Evolutionary conservation across 306 rosid species (phyloP).

Genomic region (Casuarina cunninghamiana): DNA sequence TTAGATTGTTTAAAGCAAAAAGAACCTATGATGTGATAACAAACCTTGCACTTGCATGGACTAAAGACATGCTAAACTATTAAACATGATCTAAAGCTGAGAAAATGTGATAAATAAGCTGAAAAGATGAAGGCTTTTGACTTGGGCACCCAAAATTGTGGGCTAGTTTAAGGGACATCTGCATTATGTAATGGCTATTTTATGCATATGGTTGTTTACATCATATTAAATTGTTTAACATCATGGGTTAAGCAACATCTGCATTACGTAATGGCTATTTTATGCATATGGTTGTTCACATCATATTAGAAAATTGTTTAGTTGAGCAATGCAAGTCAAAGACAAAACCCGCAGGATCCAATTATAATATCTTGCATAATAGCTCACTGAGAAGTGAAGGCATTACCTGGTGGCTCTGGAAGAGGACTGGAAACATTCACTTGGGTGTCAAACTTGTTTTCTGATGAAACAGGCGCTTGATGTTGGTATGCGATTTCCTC

Average conservation of each 20-base stretch:
- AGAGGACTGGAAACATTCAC: conserved; percentile 51
- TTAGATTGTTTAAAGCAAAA: background rate
- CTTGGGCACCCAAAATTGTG: background rate
- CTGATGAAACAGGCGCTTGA: conserved; percentile 42
- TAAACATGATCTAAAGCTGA: background rate
- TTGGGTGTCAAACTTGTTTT: conserved; percentile 51
- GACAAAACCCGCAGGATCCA: background rate
- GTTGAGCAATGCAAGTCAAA: background rate
- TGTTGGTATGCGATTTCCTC: conserved; percentile 53
- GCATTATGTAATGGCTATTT: background rate
- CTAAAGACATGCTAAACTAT: background rate
- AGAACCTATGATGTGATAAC: background rate
- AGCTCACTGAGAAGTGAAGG: background rate
- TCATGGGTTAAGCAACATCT: background rate
- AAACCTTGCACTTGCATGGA: background rate
- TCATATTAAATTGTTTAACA: no score
- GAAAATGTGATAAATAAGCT: background rate
- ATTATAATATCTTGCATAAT: background rate
- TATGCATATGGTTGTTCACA: background rate
- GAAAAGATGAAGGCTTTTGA: background rate
- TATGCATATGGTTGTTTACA: background rate
- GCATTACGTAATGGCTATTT: background rate
- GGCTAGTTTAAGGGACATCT: background rate
- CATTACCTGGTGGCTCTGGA: conserved; percentile 68
- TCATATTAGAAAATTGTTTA: no score